Evolutionary conservation across 805 yeast species (phyloP), one percentile per base, ranked within the genome.

Genomic region (Monosporozyma servazzii): DNA sequence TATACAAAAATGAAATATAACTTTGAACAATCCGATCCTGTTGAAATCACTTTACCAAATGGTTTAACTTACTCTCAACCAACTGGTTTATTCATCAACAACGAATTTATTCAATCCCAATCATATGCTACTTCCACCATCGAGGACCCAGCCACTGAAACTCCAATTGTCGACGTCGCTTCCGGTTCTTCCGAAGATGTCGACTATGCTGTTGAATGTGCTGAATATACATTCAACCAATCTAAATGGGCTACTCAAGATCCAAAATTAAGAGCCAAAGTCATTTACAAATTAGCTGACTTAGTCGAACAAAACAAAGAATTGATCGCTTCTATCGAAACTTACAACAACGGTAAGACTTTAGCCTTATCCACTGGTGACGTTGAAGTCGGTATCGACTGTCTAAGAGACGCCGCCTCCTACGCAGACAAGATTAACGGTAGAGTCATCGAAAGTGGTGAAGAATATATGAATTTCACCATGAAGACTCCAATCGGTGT

Each of bases 61-160:
- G 90, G 90, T 30, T 58, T 71, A 31, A 71, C 74, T 33, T 85
- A 84, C 63, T 75, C 79, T 48, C 95, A 86, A 72, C 96, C 96
- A 60, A 82, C 86, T 11, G 96, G 96, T 56, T 72, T 90, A 60
- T 90, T 87, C 76, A 88, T 90, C 68, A 84, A 88, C 74, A 87
- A 87, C 70, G 88, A 87, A 68, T 88, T 85, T 62, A 82, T 84
- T 51, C 61, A 72, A 47, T 76, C 86, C 6, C 68, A 71, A 36
- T 77, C 78, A 50, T 78, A 77, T 51, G 73, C 78, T 61, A 79
- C 81, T n/a, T 71, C 85, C 53, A 64, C 71, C 5, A 78, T 75
- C 15, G 77, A 77, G 49, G 70, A 75, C 52, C 86, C 86, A 50
- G 71, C 84, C 5, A 84, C 88, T 13, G 87, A 80, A 58, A 81